Percentiles rank a stretch among this genome's conserved stretches.
These are phyloP conservation scores for Pichia sp. DNA, from an alignment of 1,139 yeast species.

Conservation along the genomic window DNA sequence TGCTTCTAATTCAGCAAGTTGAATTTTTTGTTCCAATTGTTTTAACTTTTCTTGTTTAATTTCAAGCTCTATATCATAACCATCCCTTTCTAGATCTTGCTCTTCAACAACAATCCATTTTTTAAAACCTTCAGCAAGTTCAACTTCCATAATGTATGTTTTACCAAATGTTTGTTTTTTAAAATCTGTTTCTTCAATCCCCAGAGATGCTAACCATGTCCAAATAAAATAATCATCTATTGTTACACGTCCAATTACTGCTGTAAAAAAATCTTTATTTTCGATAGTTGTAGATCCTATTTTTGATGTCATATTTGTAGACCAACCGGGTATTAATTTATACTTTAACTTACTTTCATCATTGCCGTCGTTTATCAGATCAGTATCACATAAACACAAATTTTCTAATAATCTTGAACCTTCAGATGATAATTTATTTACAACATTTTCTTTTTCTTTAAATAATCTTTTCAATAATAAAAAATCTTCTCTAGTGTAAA, in stretches of 20 bases:
- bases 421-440: conserved; percentile 64
- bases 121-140: conserved; percentile 54
- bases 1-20: conserved; percentile 25
- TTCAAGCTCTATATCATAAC: conserved; percentile 30
- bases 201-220: conserved; percentile 82
- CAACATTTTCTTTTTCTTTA: conserved; percentile 50
- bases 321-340: conserved; percentile 44
- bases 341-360: conserved; percentile 29
- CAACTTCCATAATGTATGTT: conserved; percentile 57
- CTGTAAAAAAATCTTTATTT: conserved; percentile 33
- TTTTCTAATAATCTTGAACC: conserved; percentile 62
- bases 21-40: conserved; percentile 25
- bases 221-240: conserved; percentile 85
- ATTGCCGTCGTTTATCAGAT: conserved; percentile 20
- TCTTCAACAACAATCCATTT: conserved; percentile 84
- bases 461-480: conserved; percentile 69
- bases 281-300: background rate
- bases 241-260: conserved; percentile 56
- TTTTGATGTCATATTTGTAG: conserved; percentile 20
- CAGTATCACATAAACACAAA: conserved; percentile 36
- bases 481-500: conserved; percentile 73
- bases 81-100: conserved; percentile 43
- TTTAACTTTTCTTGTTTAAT: conserved; percentile 29
- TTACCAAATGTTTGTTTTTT: conserved; percentile 73
- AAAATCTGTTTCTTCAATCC: conserved; percentile 63